Percentiles rank a stretch among this genome's conserved stretches.
These are phyloP conservation scores for Plasmodium yoelii DNA, from an alignment of 169 alveolate species.

Conservation along the genomic window DNA sequence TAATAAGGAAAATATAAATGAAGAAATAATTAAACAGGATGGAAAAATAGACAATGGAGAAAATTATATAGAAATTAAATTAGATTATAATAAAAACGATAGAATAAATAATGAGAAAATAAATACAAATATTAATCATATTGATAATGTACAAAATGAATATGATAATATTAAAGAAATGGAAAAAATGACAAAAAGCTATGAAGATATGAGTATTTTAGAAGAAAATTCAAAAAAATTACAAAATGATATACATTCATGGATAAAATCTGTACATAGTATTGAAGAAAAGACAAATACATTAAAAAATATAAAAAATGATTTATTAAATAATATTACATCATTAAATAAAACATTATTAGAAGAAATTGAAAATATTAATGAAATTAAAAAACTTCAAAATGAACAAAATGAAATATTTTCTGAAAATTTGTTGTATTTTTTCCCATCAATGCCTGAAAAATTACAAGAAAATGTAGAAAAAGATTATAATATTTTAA, in stretches of 20 bases:
- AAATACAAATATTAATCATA: neutral
- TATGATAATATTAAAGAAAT: conserved; percentile 14
- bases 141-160: conserved; percentile 24
- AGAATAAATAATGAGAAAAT: neutral
- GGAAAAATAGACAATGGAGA: conserved; percentile 18
- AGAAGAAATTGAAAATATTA: conserved; percentile 72
- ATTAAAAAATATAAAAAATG: conserved; percentile 47
- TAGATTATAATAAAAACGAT: neutral
- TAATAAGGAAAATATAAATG: conserved; percentile 21
- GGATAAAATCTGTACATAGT: conserved; percentile 39
- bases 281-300: conserved; percentile 46
- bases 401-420: conserved; percentile 51
- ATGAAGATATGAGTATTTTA: conserved; percentile 25
- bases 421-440: conserved; percentile 61
- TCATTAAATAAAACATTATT: conserved; percentile 55
- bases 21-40: neutral
- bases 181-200: conserved; percentile 40
- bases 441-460: conserved; percentile 44
- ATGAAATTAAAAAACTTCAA: conserved; percentile 64
- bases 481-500: conserved; percentile 4
- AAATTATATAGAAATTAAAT: neutral
- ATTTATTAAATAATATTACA: conserved; percentile 50
- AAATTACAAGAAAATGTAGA: neutral
- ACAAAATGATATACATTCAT: conserved; percentile 42
- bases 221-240: conserved; percentile 48